Percentiles rank a stretch among this genome's conserved stretches.
phyloP scores from a whole-genome alignment of 2,329 filamentous ascomycete species.

The Ophiosphaerella narmari region DNA sequence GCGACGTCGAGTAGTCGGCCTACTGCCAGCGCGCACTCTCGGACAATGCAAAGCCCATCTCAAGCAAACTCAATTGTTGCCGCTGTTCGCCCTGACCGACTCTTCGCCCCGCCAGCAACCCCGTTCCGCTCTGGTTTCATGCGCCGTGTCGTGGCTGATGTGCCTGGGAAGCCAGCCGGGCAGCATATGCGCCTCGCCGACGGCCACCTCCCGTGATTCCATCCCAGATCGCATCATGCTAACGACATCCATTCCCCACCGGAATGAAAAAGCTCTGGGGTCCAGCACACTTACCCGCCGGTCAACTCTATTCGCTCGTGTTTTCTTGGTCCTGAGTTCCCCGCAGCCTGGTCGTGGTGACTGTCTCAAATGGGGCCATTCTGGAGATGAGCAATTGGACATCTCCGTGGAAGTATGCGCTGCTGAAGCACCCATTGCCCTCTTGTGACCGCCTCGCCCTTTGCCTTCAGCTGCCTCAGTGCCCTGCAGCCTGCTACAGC shows the following conservation, averaged over 20 bases:
- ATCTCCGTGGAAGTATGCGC: constrained; percentile 38
- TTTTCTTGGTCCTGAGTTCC: constrained; percentile 21
- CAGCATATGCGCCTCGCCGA: constrained; percentile 13
- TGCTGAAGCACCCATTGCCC: constrained; percentile 4
- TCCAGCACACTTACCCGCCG: constrained; percentile 17
- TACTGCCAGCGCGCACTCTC: constrained; percentile 5
- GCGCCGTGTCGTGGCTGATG: constrained; percentile 5
- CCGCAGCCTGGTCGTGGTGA: constrained; percentile 33
- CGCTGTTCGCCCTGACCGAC: background rate
- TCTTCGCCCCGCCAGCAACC: background rate
- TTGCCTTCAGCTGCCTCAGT: background rate
- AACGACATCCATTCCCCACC: constrained; percentile 15
- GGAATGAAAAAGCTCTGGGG: constrained; percentile 23
- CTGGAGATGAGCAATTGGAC: constrained; percentile 21
- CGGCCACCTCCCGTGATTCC: constrained; percentile 10
- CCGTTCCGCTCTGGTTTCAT: background rate
- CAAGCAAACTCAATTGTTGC: background rate
- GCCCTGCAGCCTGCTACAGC: too few relatives aligned
- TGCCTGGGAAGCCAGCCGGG: constrained; percentile 9
- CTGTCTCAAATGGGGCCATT: constrained; percentile 15
- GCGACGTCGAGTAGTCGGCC: constrained; percentile 7
- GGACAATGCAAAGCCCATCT: too few relatives aligned
- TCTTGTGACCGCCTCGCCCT: constrained; percentile 1
- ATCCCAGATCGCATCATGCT: constrained; percentile 17
- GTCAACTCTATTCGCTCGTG: constrained; percentile 19